Evolutionary conservation across 2,329 filamentous ascomycete species (phyloP), one percentile per base, ranked within the genome.

Genomic region (Botrytis tulipae): DNA sequence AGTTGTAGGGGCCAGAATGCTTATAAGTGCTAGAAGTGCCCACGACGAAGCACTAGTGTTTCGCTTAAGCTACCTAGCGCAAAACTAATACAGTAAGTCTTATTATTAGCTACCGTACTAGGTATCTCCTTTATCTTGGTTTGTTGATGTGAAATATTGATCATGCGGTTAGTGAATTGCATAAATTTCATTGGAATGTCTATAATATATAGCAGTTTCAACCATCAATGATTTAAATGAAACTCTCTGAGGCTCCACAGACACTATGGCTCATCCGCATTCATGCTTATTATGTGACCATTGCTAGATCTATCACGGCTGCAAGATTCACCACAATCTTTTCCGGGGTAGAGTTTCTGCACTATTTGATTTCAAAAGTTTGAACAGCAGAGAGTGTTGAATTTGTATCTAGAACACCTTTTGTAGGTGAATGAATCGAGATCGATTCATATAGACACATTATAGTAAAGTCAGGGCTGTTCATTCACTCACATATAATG

Each of bases 181-280:
- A 1, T 1, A 25, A 12, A 0, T 25, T 48, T 4, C 5, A 0
- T 25, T 25, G 9, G 4, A 51, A 51, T 51, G 1, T 25, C 14
- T 3, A 8, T 25, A n/a, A 12, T 51, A 51, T n/a, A n/a, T 14
- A 51, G 12, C 10, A 51, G 25, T n/a, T 51, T 2, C 4, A 3
- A 8, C n/a, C 5, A 29, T 16, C n/a, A 5, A 4, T 16, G 2
- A 12, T 14, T 16, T 18, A 18, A 18, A 18, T 54, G n/a, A 54
- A 6, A n/a, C 6, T 5, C 14, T 54, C 0, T 8, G 12, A 4
- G 9, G 14, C 51, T 29, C 51, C 14, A 1, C 1, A 29, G n/a
- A 29, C 3, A 29, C 51, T 12, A 12, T 48, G 20, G 12, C 9
- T 12, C 46, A 48, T 48, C 4, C 22, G 46, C 22, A 4, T 22